Evolutionary conservation across 2,329 filamentous ascomycete genomes (phyloP), one percentile per base, ranked within the genome.

Genomic region (Dothideomycetidae sp.): DNA sequence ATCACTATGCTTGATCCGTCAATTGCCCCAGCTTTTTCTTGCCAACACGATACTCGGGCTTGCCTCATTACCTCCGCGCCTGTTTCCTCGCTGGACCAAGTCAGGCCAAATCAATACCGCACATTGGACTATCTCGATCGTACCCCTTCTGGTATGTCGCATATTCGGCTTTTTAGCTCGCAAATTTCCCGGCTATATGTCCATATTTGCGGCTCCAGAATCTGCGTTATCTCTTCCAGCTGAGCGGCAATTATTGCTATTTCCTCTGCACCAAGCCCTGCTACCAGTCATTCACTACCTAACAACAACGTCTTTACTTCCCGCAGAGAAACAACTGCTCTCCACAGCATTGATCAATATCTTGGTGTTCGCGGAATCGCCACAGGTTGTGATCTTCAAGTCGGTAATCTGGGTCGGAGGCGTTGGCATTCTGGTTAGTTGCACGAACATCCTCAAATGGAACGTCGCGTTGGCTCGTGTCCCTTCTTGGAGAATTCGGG

Each of bases 271-370:
- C 51, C 79, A 82, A 56, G 75, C 75, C 18, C 63, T 93, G 15
- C 75, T 82, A 52, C 66, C 70, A 18, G 73, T 81, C 18, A 57
- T 96, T 39, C 75, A 82, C 49, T 77, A 81, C 53, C 68, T 96
- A 44, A 88, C 86, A 1, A 88, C 83, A 0, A 93, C 85, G 1
- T 94, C 86, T 57, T 68, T 96, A 29, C 67, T 96, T 36, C 72
- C 80, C 2, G 77, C 90, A 4, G 90, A 98, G 57, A 68, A 94
- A 29, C 84, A 94, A 50, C 67, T 98, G 7, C 70, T 96, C 11
- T 88, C 88, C 1, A 73, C 81, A 28, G 75, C 76, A 2, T 66
- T 98, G 10, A 78, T 94, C 50, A 84, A 93, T 50, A 62, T 94
- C 10, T 62, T 92, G 1, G 55, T 93, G 2, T 71, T 93, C 43